Evolutionary conservation across 345 rosid species (phyloP).

Genomic region (Erodium maritimum): DNA sequence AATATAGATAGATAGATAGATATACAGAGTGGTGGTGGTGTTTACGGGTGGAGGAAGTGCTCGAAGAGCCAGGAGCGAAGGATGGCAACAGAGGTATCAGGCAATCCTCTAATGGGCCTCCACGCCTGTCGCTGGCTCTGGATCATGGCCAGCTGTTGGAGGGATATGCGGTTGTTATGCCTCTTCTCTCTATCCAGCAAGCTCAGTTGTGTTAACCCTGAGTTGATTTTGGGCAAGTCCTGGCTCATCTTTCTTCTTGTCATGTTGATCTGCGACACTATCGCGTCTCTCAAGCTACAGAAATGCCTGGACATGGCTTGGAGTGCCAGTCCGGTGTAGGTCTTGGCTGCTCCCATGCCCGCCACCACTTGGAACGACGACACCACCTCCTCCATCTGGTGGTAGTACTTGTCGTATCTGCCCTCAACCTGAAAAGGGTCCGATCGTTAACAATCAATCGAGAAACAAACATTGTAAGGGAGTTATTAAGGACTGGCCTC

Average conservation of each 20-base stretch:
- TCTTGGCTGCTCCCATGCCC: slow-evolving; percentile 61
- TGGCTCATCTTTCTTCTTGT: slow-evolving; percentile 30
- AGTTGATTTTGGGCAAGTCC: slow-evolving; percentile 35
- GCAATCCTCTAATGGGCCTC: slow-evolving; percentile 87
- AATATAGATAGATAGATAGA: neutral
- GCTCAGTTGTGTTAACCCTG: slow-evolving; percentile 50
- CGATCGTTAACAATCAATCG: neutral
- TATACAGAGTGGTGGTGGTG: too few relatives aligned
- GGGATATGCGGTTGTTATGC: slow-evolving; percentile 28
- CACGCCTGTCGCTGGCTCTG: slow-evolving; percentile 67
- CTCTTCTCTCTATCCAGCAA: slow-evolving; percentile 40
- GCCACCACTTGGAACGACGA: slow-evolving; percentile 58
- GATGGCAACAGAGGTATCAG: slow-evolving; percentile 63
- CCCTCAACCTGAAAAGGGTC: slow-evolving; percentile 42
- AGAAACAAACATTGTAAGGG: neutral
- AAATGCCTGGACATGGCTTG: slow-evolving; percentile 93
- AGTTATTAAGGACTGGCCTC: slow-evolving; percentile 28
- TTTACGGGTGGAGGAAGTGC: slow-evolving; percentile 91
- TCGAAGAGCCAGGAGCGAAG: slow-evolving; percentile 93
- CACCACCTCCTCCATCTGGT: slow-evolving; percentile 53
- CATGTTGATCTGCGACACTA: slow-evolving; percentile 41
- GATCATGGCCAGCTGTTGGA: slow-evolving; percentile 63
- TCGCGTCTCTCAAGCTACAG: slow-evolving; percentile 55
- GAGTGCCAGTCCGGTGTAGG: slow-evolving; percentile 64
- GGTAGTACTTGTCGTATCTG: slow-evolving; percentile 53